Conservation (phyloP, 495 filamentous ascomycete genomes). For the Hypoxylon lienhwacheense region DNA sequence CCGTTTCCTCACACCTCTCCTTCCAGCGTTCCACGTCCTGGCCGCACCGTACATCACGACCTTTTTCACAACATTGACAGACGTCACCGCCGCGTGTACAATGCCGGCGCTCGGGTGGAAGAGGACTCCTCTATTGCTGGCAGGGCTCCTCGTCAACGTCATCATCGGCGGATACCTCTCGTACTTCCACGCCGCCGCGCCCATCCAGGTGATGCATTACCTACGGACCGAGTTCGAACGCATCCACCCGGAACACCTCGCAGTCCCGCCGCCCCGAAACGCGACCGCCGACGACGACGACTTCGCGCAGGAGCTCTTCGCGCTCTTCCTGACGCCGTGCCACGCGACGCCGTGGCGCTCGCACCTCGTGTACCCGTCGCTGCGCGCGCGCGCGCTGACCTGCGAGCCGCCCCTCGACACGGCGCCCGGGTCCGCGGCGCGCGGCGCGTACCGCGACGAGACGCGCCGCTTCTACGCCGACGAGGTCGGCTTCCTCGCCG, state of each 20-base stretch:
- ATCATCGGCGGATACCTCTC: constrained; percentile 73
- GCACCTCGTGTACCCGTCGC: constrained; percentile 71
- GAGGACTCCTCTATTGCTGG: constrained; percentile 57
- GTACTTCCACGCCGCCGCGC: constrained; percentile 75
- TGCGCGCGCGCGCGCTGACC: constrained; percentile 82
- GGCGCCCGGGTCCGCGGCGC: constrained; percentile 49
- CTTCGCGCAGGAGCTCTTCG: constrained; percentile 56
- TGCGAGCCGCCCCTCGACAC: constrained; percentile 86
- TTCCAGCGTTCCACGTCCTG: constrained; percentile 82
- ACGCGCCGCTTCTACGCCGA: constrained; percentile 85
- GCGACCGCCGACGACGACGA: constrained; percentile 33
- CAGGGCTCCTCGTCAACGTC: constrained; percentile 67
- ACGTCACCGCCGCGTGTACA: constrained; percentile 20
- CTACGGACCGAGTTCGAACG: constrained; percentile 71
- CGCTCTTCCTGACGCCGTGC: constrained; percentile 94
- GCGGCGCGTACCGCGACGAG: constrained; percentile 76
- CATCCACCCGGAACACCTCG: constrained; percentile 45
- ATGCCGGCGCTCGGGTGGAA: constrained; percentile 39
- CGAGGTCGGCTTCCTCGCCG: constrained; percentile 60
- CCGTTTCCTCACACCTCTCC: constrained; percentile 91
- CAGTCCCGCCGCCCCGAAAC: constrained; percentile 33
- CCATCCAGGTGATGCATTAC: constrained; percentile 69
- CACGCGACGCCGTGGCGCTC: constrained; percentile 97
- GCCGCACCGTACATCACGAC: constrained; percentile 65
- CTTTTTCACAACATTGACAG: constrained; percentile 58